phyloP scores from a whole-genome alignment of 352 stramenopile genomes.

The Plasmopara viticola region DNA sequence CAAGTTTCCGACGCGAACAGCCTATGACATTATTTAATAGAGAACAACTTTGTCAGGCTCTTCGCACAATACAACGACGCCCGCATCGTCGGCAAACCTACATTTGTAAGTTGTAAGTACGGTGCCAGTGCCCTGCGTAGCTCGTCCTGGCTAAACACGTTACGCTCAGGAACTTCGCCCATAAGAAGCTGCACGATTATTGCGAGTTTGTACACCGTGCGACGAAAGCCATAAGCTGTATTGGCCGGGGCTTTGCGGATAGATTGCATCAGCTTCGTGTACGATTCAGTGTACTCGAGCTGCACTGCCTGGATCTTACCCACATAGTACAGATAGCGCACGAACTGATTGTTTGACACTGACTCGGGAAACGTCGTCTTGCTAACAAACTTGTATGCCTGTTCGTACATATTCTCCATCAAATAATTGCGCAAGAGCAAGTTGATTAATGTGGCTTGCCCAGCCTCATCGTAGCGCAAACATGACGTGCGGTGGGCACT shows the following conservation, averaged over 20 bases:
- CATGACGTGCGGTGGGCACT: slow-evolving; percentile 83
- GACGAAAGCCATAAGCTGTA: slow-evolving; percentile 94
- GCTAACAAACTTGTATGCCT: slow-evolving; percentile 90
- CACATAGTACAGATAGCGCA: slow-evolving; percentile 96
- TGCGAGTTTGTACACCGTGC: slow-evolving; percentile 93
- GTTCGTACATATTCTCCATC: slow-evolving; percentile 86
- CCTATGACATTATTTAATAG: slow-evolving; percentile 38
- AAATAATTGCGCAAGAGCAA: slow-evolving; percentile 88
- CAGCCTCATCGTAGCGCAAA: slow-evolving; percentile 85
- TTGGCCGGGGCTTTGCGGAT: slow-evolving; percentile 95
- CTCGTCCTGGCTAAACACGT: slow-evolving; percentile 89
- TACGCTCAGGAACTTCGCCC: slow-evolving; percentile 95
- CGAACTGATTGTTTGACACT: slow-evolving; percentile 98
- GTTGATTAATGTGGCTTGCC: slow-evolving; percentile 88
- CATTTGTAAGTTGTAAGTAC: slow-evolving; percentile 95
- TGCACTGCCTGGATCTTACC: slow-evolving; percentile 94
- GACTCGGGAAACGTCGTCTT: slow-evolving; percentile 87
- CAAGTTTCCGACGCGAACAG: slow-evolving; percentile 94
- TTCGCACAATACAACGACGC: neutral
- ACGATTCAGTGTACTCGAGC: slow-evolving; percentile 96
- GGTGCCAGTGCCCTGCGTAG: slow-evolving; percentile 86
- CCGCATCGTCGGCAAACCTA: slow-evolving; percentile 19
- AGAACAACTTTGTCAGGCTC: slow-evolving; percentile 3
- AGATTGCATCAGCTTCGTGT: slow-evolving; percentile 94
- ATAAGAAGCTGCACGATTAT: slow-evolving; percentile 97